These are phyloP conservation scores for Trichophaea hybrida DNA, from an alignment of 2,329 filamentous ascomycete genomes.

Conservation along the genomic window DNA sequence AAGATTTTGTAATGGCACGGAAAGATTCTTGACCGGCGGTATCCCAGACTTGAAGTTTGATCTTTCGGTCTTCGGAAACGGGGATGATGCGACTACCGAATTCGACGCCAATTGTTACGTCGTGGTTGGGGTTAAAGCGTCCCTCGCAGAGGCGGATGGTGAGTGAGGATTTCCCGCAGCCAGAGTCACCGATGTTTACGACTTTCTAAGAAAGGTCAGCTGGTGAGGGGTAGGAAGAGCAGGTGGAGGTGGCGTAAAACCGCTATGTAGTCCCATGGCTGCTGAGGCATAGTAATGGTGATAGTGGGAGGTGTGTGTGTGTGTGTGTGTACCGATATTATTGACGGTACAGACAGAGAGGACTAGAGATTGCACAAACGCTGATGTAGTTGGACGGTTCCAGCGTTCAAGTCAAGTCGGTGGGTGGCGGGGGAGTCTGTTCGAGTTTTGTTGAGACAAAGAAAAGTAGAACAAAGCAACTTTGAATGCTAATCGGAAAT, in stretches of 20 bases:
- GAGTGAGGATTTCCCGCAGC: slow-evolving; percentile 70
- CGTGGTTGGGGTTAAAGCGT: slow-evolving; percentile 51
- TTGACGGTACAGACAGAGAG: not conserved
- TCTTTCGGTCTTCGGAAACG: slow-evolving; percentile 44
- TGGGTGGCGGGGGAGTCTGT: not conserved
- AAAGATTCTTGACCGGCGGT: slow-evolving; percentile 97
- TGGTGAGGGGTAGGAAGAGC: not conserved
- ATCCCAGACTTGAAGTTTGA: slow-evolving; percentile 55
- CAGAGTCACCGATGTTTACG: slow-evolving; percentile 91
- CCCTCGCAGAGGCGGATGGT: slow-evolving; percentile 57
- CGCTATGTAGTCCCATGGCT: slow-evolving; percentile 92
- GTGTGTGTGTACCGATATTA: not conserved
- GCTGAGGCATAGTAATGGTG: not conserved
- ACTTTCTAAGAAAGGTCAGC: slow-evolving; percentile 45
- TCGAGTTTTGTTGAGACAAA: not conserved
- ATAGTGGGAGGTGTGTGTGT: too few species aligned
- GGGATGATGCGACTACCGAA: slow-evolving; percentile 54
- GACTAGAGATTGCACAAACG: not conserved
- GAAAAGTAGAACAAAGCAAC: not conserved
- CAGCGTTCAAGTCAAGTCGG: not conserved
- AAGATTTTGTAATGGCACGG: slow-evolving; percentile 96
- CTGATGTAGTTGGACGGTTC: not conserved
- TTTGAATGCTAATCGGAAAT: too few species aligned
- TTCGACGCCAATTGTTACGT: slow-evolving; percentile 58
- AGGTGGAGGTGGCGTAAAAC: slow-evolving; percentile 12